A percentile compares a stretch with the other conserved stretches of the same genome.
These are phyloP conservation scores for Fusarium tricinctum DNA, from an alignment of 2,329 filamentous ascomycete genomes.

Conservation along the genomic window DNA sequence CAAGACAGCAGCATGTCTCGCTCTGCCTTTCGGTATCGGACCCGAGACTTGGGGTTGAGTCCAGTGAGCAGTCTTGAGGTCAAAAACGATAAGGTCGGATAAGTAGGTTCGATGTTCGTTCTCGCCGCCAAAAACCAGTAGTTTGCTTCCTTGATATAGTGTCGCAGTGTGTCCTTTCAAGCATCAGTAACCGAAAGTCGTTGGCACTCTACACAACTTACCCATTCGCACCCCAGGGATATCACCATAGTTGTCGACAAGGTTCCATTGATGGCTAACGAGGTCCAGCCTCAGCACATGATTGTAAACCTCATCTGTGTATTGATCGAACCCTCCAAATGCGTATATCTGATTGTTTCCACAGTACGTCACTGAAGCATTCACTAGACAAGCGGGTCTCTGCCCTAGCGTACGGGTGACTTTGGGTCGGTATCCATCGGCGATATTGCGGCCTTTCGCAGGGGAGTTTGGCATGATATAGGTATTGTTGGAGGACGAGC, in stretches of 20 bases:
- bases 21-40: conserved; percentile 87
- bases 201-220: conserved; percentile 58
- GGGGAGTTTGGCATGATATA: conserved; percentile 94
- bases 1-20: conserved; percentile 92
- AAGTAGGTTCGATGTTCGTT: conserved; percentile 97
- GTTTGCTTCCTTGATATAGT: conserved; percentile 91
- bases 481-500: conserved; percentile 76
- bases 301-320: conserved; percentile 99
- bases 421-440: conserved; percentile 85
- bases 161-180: conserved; percentile 88
- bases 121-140: conserved; percentile 97
- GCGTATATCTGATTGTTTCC: conserved; percentile 98
- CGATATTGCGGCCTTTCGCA: conserved; percentile 72
- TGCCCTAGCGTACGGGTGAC: conserved; percentile 84
- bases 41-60: conserved; percentile 90
- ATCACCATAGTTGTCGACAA: conserved; percentile 98
- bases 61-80: conserved; percentile 95
- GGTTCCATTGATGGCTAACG: conserved; percentile 88
- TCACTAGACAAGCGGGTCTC: conserved; percentile 93
- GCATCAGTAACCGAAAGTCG: conserved; percentile 19
- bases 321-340: conserved; percentile 98
- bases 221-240: conserved; percentile 98
- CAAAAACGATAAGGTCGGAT: conserved; percentile 95
- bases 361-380: conserved; percentile 98
- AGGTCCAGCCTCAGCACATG: conserved; percentile 93